Conservation (phyloP, 179 eudicot species). For the Beta lomatogona region DNA sequence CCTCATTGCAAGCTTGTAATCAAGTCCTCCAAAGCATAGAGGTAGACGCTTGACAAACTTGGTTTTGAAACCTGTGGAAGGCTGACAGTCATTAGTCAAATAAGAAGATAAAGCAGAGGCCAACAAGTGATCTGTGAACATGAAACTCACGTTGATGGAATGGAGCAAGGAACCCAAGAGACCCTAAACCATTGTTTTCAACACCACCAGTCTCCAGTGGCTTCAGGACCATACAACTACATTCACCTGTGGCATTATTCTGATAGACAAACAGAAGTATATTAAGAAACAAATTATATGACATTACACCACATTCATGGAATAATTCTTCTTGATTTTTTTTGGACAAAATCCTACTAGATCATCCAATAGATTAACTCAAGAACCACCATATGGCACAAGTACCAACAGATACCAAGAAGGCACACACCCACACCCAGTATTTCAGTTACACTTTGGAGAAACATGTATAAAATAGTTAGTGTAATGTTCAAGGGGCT, state of each 20-base stretch:
- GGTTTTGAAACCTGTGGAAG: conserved; percentile 6
- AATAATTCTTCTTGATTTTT: background rate
- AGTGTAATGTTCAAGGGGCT: background rate
- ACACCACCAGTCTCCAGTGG: background rate
- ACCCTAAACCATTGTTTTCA: background rate
- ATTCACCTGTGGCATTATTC: conserved; percentile 9
- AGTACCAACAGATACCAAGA: background rate
- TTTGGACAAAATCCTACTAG: no score
- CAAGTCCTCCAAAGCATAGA: background rate
- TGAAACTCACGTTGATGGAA: background rate
- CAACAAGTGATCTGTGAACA: background rate
- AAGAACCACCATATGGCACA: background rate
- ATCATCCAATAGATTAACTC: background rate
- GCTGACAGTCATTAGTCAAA: background rate
- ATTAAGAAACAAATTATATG: background rate
- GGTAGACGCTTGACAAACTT: conserved; percentile 3
- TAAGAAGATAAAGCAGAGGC: background rate
- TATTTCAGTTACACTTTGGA: background rate
- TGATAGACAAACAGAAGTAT: background rate
- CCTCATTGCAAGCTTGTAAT: conserved; percentile 14
- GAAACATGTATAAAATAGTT: background rate
- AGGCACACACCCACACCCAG: background rate
- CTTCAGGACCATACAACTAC: conserved; percentile 1
- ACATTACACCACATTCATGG: no score
- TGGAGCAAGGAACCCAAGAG: conserved; percentile 7